Percentiles rank a stretch among this genome's conserved stretches.
phyloP scores from a whole-genome alignment of 2,329 filamentous ascomycete species.

The Blastomyces silverae region DNA sequence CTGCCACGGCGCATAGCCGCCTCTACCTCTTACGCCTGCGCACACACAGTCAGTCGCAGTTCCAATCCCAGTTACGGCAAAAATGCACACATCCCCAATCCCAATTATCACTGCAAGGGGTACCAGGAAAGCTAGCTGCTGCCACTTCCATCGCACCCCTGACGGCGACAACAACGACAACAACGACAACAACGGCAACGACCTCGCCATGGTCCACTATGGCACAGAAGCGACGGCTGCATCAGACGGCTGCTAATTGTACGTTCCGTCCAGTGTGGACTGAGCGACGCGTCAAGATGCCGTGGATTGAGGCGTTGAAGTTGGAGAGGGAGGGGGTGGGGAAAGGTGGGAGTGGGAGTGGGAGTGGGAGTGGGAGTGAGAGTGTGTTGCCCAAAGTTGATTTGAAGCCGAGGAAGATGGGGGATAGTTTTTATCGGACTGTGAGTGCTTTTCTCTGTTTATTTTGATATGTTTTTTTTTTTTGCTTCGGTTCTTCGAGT shows the following conservation, averaged over 20 bases:
- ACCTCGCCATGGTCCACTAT: background rate
- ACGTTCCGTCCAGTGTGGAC: constrained; percentile 40
- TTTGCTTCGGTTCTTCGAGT: too few relatives aligned
- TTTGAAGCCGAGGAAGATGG: constrained; percentile 61
- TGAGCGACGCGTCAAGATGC: constrained; percentile 55
- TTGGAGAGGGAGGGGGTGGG: constrained; percentile 42
- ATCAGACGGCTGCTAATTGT: constrained; percentile 26
- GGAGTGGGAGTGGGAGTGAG: constrained; percentile 26
- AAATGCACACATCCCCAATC: background rate
- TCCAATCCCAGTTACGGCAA: background rate
- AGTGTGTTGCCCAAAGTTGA: constrained; percentile 44
- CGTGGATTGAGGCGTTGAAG: constrained; percentile 60
- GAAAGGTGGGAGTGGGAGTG: constrained; percentile 38
- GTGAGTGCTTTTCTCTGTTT: constrained; percentile 38
- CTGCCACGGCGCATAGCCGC: too few relatives aligned
- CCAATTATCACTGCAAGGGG: background rate
- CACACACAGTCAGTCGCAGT: background rate
- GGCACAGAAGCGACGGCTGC: constrained; percentile 24
- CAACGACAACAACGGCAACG: background rate
- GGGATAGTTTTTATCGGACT: constrained; percentile 62
- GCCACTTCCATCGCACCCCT: too few relatives aligned
- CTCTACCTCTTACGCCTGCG: background rate
- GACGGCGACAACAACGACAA: too few relatives aligned
- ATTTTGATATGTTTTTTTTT: constrained; percentile 17
- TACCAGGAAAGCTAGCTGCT: too few relatives aligned